Percentiles rank a stretch among this genome's conserved stretches.
These are phyloP conservation scores for Penicillium pulvis DNA, from an alignment of 495 filamentous ascomycete genomes.

Conservation along the genomic window DNA sequence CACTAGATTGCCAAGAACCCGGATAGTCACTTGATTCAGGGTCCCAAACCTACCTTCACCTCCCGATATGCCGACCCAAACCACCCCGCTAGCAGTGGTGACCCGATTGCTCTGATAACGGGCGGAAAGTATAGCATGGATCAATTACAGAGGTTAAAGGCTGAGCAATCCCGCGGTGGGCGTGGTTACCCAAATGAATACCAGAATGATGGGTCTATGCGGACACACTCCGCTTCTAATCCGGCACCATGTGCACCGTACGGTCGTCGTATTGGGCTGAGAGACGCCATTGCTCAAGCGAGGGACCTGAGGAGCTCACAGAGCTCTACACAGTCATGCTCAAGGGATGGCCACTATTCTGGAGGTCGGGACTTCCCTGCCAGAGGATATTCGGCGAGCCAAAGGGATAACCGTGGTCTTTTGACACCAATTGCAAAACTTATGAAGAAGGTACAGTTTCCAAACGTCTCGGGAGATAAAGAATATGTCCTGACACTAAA, in stretches of 20 bases:
- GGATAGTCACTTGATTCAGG: constrained; percentile 27
- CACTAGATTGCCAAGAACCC: constrained; percentile 28
- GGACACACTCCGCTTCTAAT: constrained; percentile 9
- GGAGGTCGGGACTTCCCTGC: not conserved
- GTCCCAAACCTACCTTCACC: constrained; percentile 36
- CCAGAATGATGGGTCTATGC: not conserved
- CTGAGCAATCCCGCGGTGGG: not conserved
- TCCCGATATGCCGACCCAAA: constrained; percentile 58
- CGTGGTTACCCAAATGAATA: not conserved
- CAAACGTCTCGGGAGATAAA: not conserved
- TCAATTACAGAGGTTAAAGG: constrained; percentile 10
- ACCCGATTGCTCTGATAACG: constrained; percentile 39
- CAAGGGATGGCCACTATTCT: not conserved
- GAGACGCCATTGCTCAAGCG: constrained; percentile 8
- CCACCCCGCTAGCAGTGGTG: constrained; percentile 47
- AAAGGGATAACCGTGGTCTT: not conserved
- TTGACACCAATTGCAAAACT: constrained; percentile 13
- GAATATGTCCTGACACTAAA: constrained; percentile 16
- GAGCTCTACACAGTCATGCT: not conserved
- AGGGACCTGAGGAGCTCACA: constrained; percentile 7
- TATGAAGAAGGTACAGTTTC: constrained; percentile 16
- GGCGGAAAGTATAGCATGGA: constrained; percentile 39
- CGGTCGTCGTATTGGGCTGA: constrained; percentile 8
- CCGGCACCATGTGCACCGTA: constrained; percentile 16
- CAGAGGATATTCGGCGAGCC: not conserved